Percentiles rank a stretch among this genome's conserved stretches.
These are phyloP conservation scores for Lasiosphaeria ovina DNA, from an alignment of 495 filamentous ascomycete genomes.

Conservation along the genomic window DNA sequence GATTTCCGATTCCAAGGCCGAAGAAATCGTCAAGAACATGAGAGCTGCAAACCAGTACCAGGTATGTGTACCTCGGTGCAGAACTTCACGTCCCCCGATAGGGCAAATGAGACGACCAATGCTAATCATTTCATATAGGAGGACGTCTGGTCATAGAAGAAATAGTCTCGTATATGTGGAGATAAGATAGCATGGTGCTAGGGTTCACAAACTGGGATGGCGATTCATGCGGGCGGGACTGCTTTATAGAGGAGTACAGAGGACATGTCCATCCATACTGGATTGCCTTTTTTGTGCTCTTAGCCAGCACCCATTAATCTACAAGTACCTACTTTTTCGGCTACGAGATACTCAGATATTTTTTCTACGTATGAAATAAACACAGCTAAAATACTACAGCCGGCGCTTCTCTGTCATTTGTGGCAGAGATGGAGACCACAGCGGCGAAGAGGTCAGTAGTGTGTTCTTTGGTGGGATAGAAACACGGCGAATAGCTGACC, in stretches of 20 bases:
- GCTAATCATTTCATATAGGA: constrained; percentile 46
- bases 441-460: no score
- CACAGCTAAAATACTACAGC: not conserved
- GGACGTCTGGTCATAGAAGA: constrained; percentile 82
- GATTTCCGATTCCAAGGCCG: constrained; percentile 76
- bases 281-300: not conserved
- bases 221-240: not conserved
- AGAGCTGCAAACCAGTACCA: constrained; percentile 92
- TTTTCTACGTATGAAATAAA: not conserved
- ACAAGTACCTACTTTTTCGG: not conserved
- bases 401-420: no score
- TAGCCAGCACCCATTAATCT: not conserved
- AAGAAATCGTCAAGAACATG: constrained; percentile 96
- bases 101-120: not conserved
- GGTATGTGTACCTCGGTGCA: constrained; percentile 43
- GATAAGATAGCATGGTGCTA: not conserved
- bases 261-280: constrained; percentile 7
- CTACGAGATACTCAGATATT: not conserved
- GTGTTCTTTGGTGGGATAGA: no score
- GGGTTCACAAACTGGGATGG: not conserved
- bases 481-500: no score
- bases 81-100: not conserved
- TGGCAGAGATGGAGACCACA: no score
- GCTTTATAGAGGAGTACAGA: constrained; percentile 7
- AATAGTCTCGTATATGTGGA: not conserved